A percentile compares a stretch with the other conserved stretches of the same genome.
Conservation (phyloP, 1,139 yeast genomes). For the Pneumocystis sp. region DNA sequence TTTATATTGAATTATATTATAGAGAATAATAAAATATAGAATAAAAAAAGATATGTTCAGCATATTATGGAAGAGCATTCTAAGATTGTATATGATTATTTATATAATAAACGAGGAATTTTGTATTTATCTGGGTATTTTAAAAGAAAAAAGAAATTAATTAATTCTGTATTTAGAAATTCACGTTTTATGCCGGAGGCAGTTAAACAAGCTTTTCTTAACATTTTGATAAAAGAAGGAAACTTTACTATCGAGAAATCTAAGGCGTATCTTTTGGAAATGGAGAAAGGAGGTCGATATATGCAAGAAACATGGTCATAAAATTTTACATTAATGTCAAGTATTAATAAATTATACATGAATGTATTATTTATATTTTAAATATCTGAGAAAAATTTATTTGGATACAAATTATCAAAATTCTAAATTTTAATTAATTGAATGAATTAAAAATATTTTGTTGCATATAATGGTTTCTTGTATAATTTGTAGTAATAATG, state of each 20-base stretch:
- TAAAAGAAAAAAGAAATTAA: not conserved
- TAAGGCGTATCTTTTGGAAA: conserved; percentile 33
- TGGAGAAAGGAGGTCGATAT: conserved; percentile 59
- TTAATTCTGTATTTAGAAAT: conserved; percentile 70
- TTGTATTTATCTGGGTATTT: not conserved
- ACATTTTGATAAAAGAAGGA: conserved; percentile 34
- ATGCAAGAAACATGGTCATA: conserved; percentile 81
- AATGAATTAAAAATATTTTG: not conserved
- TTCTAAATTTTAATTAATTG: too few species aligned
- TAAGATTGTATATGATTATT: conserved; percentile 34
- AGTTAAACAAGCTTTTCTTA: conserved; percentile 61
- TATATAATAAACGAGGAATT: conserved; percentile 42
- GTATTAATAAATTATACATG: not conserved
- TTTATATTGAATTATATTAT: conserved; percentile 15
- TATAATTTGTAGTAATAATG: not conserved
- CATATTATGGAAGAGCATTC: conserved; percentile 43
- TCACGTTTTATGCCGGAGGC: conserved; percentile 92
- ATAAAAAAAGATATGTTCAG: conserved; percentile 52
- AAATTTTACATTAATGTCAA: not conserved
- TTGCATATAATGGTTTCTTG: not conserved
- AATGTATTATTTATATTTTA: not conserved
- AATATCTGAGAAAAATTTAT: not conserved
- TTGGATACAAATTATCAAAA: not conserved
- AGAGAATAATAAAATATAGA: not conserved
- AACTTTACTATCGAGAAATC: conserved; percentile 35